These are phyloP conservation scores for Cordyceps fumosorosea DNA, from an alignment of 2,329 filamentous ascomycete species.

Conservation along the genomic window DNA sequence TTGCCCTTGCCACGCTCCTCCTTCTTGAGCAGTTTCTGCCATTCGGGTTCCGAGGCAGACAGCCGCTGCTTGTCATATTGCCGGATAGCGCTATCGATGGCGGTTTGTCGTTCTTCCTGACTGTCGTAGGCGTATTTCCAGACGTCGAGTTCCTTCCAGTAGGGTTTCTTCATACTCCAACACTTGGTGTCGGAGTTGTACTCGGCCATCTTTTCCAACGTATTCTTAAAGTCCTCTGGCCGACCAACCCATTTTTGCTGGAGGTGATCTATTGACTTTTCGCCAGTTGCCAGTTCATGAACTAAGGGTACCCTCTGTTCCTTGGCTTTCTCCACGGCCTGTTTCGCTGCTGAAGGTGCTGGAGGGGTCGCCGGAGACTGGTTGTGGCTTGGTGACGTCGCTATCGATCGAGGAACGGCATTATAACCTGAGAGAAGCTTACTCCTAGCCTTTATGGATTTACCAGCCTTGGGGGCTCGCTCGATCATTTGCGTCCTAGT, in stretches of 20 bases:
- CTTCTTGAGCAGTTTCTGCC: slow-evolving; percentile 53
- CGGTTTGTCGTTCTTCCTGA: slow-evolving; percentile 49
- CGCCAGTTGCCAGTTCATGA: slow-evolving; percentile 52
- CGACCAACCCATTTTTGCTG: slow-evolving; percentile 43
- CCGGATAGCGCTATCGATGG: slow-evolving; percentile 55
- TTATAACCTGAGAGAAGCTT: slow-evolving; percentile 36
- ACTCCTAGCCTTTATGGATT: slow-evolving; percentile 33
- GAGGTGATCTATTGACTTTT: slow-evolving; percentile 44
- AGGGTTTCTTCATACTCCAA: slow-evolving; percentile 50
- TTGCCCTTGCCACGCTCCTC: slow-evolving; percentile 53
- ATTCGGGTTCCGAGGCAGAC: slow-evolving; percentile 48
- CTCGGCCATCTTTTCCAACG: slow-evolving; percentile 53
- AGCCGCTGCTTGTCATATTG: slow-evolving; percentile 54
- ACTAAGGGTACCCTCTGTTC: slow-evolving; percentile 48
- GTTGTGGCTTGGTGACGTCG: slow-evolving; percentile 50
- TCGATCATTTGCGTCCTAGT: slow-evolving; percentile 29
- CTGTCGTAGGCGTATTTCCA: slow-evolving; percentile 54
- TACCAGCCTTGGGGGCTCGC: slow-evolving; percentile 27
- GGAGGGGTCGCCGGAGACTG: slow-evolving; percentile 48
- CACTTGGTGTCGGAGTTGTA: slow-evolving; percentile 41
- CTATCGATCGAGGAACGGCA: slow-evolving; percentile 34
- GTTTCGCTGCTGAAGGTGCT: slow-evolving; percentile 43
- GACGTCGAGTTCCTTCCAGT: slow-evolving; percentile 59
- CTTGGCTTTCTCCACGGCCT: slow-evolving; percentile 46
- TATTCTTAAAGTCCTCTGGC: slow-evolving; percentile 46